Percentiles rank a stretch among this genome's conserved stretches.
Evolutionary conservation across 768 basidiomycete species (phyloP).

Genomic region (Leccinum longicurvipes): DNA sequence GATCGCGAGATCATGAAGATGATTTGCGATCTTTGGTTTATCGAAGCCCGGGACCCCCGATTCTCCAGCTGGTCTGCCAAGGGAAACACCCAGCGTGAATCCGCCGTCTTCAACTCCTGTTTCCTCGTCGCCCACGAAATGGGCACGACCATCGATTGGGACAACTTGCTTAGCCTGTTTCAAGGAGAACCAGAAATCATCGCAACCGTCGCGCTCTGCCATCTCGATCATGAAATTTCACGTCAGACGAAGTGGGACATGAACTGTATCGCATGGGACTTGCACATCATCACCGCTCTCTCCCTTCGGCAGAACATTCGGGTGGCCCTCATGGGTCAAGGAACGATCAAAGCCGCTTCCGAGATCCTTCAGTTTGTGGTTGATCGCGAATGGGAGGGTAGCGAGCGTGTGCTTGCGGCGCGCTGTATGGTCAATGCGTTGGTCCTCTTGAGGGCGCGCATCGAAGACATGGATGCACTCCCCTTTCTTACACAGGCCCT

Average conservation of each 20-base stretch:
- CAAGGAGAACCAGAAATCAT: constrained; percentile 16
- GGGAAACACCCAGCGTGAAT: constrained; percentile 24
- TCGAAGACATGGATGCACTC: constrained; percentile 25
- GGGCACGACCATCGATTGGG: constrained; percentile 18
- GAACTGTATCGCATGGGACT: constrained; percentile 27
- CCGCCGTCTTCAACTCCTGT: constrained; percentile 25
- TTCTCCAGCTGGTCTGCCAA: constrained; percentile 22
- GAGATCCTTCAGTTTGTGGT: constrained; percentile 21
- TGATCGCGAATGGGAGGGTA: constrained; percentile 12
- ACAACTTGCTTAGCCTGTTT: constrained; percentile 23
- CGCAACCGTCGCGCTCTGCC: constrained; percentile 20
- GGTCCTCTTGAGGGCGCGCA: constrained; percentile 12
- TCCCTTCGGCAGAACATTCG: constrained; percentile 17
- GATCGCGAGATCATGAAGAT: constrained; percentile 28
- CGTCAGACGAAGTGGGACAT: constrained; percentile 18
- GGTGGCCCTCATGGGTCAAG: constrained; percentile 20
- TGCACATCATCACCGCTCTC: constrained; percentile 25
- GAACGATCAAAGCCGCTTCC: constrained; percentile 22
- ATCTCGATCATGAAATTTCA: constrained; percentile 25
- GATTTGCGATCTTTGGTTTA: constrained; percentile 29
- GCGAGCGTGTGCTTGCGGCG: constrained; percentile 12
- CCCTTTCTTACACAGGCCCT: constrained; percentile 28
- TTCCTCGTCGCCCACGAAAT: constrained; percentile 27
- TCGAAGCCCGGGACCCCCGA: constrained; percentile 21
- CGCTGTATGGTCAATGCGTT: constrained; percentile 23